Percentiles rank a stretch among this genome's conserved stretches.
phyloP scores from a whole-genome alignment of 2,329 filamentous ascomycete genomes.

The Trichoderma atrobrunneum region DNA sequence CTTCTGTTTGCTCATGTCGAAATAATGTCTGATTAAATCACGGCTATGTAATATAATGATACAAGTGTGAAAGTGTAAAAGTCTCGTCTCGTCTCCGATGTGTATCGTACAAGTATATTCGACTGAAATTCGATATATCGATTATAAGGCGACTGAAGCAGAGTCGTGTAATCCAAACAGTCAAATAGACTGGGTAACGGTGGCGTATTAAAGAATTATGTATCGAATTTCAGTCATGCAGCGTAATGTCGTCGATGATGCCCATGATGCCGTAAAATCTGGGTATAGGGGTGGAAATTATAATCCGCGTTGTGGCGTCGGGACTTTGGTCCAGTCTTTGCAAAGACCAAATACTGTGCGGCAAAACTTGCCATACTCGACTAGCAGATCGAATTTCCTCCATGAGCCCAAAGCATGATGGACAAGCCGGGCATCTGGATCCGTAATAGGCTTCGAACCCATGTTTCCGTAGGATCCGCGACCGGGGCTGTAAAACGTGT shows the following conservation, averaged over 20 bases:
- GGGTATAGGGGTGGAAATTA: neutral
- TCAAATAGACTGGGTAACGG: neutral
- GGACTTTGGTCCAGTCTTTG: conserved; percentile 25
- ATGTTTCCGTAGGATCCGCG: conserved; percentile 27
- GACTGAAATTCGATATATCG: neutral
- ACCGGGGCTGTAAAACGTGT: conserved; percentile 20
- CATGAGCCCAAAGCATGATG: conserved; percentile 27
- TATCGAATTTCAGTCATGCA: neutral
- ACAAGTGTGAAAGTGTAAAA: neutral
- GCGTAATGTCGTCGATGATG: neutral
- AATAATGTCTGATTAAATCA: neutral
- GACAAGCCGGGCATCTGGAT: conserved; percentile 24
- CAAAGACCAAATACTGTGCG: conserved; percentile 25
- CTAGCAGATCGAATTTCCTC: conserved; percentile 22
- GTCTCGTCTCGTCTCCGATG: neutral
- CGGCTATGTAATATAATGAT: neutral
- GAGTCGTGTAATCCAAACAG: neutral
- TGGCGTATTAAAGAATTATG: neutral
- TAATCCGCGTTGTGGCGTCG: neutral
- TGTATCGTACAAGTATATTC: neutral
- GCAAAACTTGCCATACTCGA: conserved; percentile 29
- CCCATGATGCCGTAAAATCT: neutral
- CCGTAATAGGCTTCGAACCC: conserved; percentile 25
- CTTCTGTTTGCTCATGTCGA: neutral
- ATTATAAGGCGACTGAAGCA: neutral